phyloP scores from a whole-genome alignment of 148 eudicot species.

The Fagopyrum homotropicum region DNA sequence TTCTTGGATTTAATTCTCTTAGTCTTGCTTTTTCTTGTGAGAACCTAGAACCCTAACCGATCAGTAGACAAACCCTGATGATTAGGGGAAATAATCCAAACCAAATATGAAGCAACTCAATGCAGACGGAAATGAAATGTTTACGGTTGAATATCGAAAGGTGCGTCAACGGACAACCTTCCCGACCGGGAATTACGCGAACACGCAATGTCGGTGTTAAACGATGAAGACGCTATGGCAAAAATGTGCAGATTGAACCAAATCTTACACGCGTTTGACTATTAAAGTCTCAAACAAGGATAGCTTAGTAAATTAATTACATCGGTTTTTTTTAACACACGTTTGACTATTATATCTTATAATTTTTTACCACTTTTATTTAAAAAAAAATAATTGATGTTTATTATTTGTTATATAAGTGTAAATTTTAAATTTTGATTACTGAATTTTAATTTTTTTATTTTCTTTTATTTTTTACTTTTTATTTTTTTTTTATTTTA shows the following conservation, averaged over 20 bases:
- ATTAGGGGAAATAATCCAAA: neutral
- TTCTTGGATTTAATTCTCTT: neutral
- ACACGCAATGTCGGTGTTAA: neutral
- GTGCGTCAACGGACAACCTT: conserved; percentile 7
- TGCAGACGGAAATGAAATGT: neutral
- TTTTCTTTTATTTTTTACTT: too few relatives aligned
- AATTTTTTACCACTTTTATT: too few relatives aligned
- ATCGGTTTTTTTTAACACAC: too few relatives aligned
- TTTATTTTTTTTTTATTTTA: too few relatives aligned
- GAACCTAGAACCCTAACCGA: conserved; percentile 7
- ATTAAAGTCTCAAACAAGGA: neutral
- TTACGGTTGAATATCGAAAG: neutral
- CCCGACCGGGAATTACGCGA: neutral
- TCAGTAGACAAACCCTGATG: neutral
- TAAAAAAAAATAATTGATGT: too few relatives aligned
- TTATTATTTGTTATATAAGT: too few relatives aligned
- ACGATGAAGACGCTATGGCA: neutral
- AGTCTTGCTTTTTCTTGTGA: neutral
- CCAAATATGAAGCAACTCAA: neutral
- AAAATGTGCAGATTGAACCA: neutral
- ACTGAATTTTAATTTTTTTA: too few relatives aligned
- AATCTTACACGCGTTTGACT: conserved; percentile 1
- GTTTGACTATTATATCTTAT: too few relatives aligned
- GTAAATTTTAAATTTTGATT: too few relatives aligned
- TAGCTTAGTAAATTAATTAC: neutral